phyloP scores from a whole-genome alignment of 2,329 filamentous ascomycete genomes.

The Fusarium bactridioides region DNA sequence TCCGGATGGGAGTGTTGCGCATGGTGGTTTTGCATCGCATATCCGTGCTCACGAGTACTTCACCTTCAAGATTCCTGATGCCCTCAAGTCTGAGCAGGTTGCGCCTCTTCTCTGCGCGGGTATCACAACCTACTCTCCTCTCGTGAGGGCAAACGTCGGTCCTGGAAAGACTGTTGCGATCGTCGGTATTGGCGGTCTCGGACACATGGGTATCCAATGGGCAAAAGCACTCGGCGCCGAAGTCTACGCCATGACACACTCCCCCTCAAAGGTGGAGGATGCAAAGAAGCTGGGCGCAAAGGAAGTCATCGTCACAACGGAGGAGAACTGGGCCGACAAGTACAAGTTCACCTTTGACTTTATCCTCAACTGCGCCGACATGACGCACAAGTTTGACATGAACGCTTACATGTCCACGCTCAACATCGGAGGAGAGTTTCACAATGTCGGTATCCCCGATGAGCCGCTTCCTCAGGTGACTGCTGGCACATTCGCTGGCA shows the following conservation, averaged over 20 bases:
- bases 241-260: slow-evolving; percentile 70
- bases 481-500: slow-evolving; percentile 55
- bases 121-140: slow-evolving; percentile 75
- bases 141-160: slow-evolving; percentile 71
- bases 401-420: slow-evolving; percentile 59
- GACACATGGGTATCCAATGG: slow-evolving; percentile 77
- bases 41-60: slow-evolving; percentile 65
- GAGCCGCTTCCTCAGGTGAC: slow-evolving; percentile 54
- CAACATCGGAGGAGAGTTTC: slow-evolving; percentile 62
- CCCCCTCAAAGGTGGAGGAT: slow-evolving; percentile 64
- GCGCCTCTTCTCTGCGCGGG: slow-evolving; percentile 82
- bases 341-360: slow-evolving; percentile 61
- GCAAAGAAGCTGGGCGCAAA: slow-evolving; percentile 69
- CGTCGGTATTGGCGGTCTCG: slow-evolving; percentile 73
- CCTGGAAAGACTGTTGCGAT: slow-evolving; percentile 77
- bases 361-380: slow-evolving; percentile 59
- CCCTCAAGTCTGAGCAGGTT: slow-evolving; percentile 56
- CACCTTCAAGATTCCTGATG: slow-evolving; percentile 65
- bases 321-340: slow-evolving; percentile 66
- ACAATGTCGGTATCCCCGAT: slow-evolving; percentile 66
- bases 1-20: slow-evolving; percentile 65
- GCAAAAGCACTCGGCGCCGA: slow-evolving; percentile 75
- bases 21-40: slow-evolving; percentile 68
- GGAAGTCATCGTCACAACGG: slow-evolving; percentile 55
- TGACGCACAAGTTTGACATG: slow-evolving; percentile 63